A percentile compares a stretch with the other conserved stretches of the same genome.
These are phyloP conservation scores for Sanguinoderma infundibulare DNA, from an alignment of 1,284 basidiomycete species.

Conservation along the genomic window DNA sequence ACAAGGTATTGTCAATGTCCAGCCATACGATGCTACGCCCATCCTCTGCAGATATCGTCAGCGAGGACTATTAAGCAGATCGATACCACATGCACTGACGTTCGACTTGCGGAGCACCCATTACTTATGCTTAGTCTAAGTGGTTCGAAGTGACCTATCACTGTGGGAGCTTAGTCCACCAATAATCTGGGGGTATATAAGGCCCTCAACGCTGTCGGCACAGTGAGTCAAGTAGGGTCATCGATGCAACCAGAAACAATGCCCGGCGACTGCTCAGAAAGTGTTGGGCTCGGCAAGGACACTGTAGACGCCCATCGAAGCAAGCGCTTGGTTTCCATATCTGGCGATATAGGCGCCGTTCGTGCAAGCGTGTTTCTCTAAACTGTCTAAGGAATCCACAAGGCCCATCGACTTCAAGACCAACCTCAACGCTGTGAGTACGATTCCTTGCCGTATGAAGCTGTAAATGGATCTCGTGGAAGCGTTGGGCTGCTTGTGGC, in stretches of 20 bases:
- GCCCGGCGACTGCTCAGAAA: background rate
- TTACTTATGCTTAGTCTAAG: background rate
- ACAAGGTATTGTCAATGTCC: conserved; percentile 89
- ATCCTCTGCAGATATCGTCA: conserved; percentile 38
- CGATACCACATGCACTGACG: background rate
- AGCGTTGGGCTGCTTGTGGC: conserved; percentile 11
- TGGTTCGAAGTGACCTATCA: background rate
- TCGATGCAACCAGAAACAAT: background rate
- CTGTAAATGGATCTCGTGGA: conserved; percentile 19
- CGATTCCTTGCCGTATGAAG: conserved; percentile 15
- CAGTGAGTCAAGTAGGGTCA: background rate
- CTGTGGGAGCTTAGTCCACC: background rate
- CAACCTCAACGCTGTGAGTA: conserved; percentile 33
- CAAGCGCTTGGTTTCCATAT: conserved; percentile 15
- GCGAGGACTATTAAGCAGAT: background rate
- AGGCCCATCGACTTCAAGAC: conserved; percentile 44
- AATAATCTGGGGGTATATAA: background rate
- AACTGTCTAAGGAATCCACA: conserved; percentile 26
- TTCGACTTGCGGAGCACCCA: background rate
- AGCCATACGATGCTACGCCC: conserved; percentile 73
- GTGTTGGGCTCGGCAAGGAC: background rate
- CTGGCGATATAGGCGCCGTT: conserved; percentile 18
- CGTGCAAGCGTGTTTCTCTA: conserved; percentile 11
- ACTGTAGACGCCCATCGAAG: conserved; percentile 5
- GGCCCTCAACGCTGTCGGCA: background rate